A percentile compares a stretch with the other conserved stretches of the same genome.
phyloP scores from a whole-genome alignment of 2,329 filamentous ascomycete genomes.

The Massarina eburnea region DNA sequence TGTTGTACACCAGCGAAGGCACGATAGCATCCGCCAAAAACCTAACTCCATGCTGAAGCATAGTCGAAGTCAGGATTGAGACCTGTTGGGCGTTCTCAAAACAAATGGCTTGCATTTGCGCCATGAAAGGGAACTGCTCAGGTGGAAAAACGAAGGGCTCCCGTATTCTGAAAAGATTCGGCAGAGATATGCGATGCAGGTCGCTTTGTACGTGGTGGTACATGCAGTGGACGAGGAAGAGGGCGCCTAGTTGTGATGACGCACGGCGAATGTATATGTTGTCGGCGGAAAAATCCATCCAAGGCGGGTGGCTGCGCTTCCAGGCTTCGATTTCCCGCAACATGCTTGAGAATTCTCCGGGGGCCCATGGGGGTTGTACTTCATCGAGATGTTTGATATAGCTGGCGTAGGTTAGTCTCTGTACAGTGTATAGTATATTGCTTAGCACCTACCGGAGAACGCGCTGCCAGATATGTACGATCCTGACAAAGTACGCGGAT shows the following conservation, averaged over 20 bases:
- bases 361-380: constrained; percentile 32
- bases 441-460: constrained; percentile 25
- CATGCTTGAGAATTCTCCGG: constrained; percentile 30
- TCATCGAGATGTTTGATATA: constrained; percentile 37
- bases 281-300: constrained; percentile 35
- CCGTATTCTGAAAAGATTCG: constrained; percentile 34
- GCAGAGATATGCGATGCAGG: constrained; percentile 33
- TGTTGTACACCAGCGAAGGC: constrained; percentile 37
- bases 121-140: constrained; percentile 26
- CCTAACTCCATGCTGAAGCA: constrained; percentile 34
- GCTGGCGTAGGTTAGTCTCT: constrained; percentile 8
- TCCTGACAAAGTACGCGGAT: constrained; percentile 35
- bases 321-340: constrained; percentile 29
- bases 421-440: not conserved
- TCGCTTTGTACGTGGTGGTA: constrained; percentile 38
- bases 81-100: constrained; percentile 36
- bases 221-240: constrained; percentile 38
- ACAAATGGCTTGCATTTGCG: constrained; percentile 28
- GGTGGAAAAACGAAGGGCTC: constrained; percentile 32
- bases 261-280: constrained; percentile 40
- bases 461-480: constrained; percentile 35
- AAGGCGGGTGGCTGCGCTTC: constrained; percentile 32
- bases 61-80: constrained; percentile 28
- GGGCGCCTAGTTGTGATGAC: constrained; percentile 34
- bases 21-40: constrained; percentile 38